Evolutionary conservation across 768 basidiomycete species (phyloP), one percentile per base, ranked within the genome.

Genomic region (Astraeus odoratus): DNA sequence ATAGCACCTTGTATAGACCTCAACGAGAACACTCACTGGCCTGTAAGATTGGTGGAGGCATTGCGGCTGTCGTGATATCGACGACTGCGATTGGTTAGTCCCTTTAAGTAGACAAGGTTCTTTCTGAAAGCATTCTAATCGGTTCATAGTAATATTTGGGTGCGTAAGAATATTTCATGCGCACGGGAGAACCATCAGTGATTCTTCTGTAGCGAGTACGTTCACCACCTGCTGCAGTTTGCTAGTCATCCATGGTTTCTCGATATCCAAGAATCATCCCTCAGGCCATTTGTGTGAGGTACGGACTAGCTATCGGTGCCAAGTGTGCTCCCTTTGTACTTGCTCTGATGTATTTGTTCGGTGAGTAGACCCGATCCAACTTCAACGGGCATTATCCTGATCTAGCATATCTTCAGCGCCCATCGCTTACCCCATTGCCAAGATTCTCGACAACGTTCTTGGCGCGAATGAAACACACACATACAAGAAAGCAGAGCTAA

Each of bases 401-500:
- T 22, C 15, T 20, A 23, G 8, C 23, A 12, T 15, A 8, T 13
- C 16, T 8, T 29, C 27, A 83, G 80, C 83, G 8, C 90, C 90
- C 5, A 69, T 94, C 49, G 89, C 91, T 0, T 93, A 74, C 65
- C 78, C 78, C 2, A 74, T 75, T 39, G 76, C 78, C 16, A 81
- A 75, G 49, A 64, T 97, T 0, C 79, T 99, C 25, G 95, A 97
- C 60, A 70, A 65, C 39, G 76, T 84, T 2, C 78, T 98, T 2
- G 95, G 95, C 18, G 71, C 70, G 3, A 74, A 83, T 52, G 86
- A 88, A 52, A 70, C 69, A 0, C 72, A 78, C 33, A 86, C 83
- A 0, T 91, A 91, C 67, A 89, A 88, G 56, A 90, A 90, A 60
- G 86, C 85, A 0, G 81, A 84, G 47, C 72, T 86, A 33, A 83